These are phyloP conservation scores for Ophiosphaerella korrae DNA, from an alignment of 2,329 filamentous ascomycete genomes.

Conservation along the genomic window DNA sequence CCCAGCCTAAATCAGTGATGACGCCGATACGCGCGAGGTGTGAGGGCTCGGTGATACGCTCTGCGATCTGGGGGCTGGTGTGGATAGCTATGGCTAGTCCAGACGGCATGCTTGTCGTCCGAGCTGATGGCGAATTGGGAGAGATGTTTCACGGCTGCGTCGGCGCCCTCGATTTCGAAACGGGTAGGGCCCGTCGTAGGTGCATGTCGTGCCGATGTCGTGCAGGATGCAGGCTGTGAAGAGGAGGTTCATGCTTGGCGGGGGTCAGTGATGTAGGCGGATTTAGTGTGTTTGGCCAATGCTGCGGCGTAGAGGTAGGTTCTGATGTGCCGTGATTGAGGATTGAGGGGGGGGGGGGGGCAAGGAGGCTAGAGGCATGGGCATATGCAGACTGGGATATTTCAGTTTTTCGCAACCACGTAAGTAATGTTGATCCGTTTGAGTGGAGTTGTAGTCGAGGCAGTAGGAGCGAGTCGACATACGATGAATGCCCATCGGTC, in stretches of 20 bases:
- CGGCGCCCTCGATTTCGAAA: constrained; percentile 54
- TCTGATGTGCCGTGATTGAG: constrained; percentile 72
- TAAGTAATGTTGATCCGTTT: not conserved
- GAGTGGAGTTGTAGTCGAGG: not conserved
- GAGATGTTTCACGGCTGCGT: constrained; percentile 47
- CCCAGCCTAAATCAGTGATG: constrained; percentile 47
- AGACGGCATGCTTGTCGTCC: constrained; percentile 47
- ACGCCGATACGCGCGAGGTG: constrained; percentile 47
- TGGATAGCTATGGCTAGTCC: constrained; percentile 54
- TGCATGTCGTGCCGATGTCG: constrained; percentile 71
- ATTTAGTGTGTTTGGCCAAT: constrained; percentile 33
- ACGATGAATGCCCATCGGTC: not conserved
- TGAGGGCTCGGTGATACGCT: constrained; percentile 49
- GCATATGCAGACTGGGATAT: constrained; percentile 53
- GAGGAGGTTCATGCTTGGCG: constrained; percentile 55
- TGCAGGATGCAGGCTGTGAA: constrained; percentile 68
- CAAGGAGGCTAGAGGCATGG: constrained; percentile 58
- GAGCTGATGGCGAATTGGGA: constrained; percentile 22
- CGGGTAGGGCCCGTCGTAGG: constrained; percentile 43
- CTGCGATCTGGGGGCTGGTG: constrained; percentile 52
- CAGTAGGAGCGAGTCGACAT: not conserved
- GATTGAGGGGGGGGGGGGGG: constrained; percentile 56
- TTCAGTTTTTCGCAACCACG: constrained; percentile 51
- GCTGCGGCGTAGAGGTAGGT: constrained; percentile 67
- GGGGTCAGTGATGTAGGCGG: constrained; percentile 36